phyloP scores from a whole-genome alignment of 2,329 filamentous ascomycete species.

The Xylaria digitata region DNA sequence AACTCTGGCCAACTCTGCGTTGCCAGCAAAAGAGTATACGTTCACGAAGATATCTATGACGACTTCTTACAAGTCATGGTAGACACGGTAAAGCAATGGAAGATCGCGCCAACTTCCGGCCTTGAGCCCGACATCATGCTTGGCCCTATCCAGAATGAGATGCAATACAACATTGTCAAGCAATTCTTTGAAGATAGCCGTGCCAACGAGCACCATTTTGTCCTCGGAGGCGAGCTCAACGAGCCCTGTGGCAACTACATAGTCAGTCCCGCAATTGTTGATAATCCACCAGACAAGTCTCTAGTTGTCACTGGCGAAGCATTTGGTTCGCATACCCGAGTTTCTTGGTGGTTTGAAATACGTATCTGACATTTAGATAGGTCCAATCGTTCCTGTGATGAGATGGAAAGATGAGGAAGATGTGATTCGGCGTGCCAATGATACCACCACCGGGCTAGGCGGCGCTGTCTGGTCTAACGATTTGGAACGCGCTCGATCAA shows the following conservation, averaged over 20 bases:
- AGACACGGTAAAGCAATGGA: constrained; percentile 23
- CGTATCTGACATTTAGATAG: no score
- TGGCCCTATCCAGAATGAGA: constrained; percentile 39
- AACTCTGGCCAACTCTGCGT: constrained; percentile 19
- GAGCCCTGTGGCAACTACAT: constrained; percentile 35
- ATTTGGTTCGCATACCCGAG: constrained; percentile 37
- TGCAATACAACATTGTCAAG: constrained; percentile 43
- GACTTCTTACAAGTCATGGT: not conserved
- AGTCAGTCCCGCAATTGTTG: constrained; percentile 40
- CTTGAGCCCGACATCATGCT: constrained; percentile 7
- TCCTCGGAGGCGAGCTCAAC: no score
- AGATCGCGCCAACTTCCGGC: no score
- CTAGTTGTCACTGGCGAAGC: constrained; percentile 41
- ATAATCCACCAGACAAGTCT: constrained; percentile 44
- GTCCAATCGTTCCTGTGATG: constrained; percentile 48
- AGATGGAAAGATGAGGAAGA: constrained; percentile 58
- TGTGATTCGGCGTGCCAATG: constrained; percentile 59
- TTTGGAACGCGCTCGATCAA: constrained; percentile 56
- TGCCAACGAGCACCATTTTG: constrained; percentile 34
- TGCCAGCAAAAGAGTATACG: not conserved
- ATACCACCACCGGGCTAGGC: constrained; percentile 61
- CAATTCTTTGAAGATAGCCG: constrained; percentile 42
- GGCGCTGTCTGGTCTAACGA: constrained; percentile 64
- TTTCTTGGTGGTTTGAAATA: no score
- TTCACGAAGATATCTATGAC: constrained; percentile 9